A percentile compares a stretch with the other conserved stretches of the same genome.
Evolutionary conservation across 208 protist genomes (phyloP).

Genomic region (Phytomonas sp.): DNA sequence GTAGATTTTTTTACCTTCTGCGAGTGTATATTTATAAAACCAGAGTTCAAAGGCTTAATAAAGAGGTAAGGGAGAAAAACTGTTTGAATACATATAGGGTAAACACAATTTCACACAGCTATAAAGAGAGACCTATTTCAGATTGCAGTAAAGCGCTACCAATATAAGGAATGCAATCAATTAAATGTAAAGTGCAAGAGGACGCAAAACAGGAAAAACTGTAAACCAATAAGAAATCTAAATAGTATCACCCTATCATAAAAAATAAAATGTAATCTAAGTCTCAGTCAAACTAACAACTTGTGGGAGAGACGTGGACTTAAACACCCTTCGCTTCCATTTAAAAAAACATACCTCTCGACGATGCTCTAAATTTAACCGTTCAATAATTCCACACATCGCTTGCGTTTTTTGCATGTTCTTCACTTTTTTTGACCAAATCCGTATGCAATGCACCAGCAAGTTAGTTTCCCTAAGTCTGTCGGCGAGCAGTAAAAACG

Average conservation of each 20-base stretch:
- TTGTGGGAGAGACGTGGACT: conserved; percentile 1
- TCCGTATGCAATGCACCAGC: conserved; percentile 49
- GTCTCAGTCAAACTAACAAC: background rate
- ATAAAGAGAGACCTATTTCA: background rate
- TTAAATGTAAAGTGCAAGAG: background rate
- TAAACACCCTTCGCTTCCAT: conserved; percentile 33
- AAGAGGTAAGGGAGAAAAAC: background rate
- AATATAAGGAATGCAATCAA: background rate
- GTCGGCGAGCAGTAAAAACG: conserved; percentile 38
- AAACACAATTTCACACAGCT: background rate
- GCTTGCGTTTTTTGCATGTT: conserved; percentile 18
- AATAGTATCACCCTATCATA: background rate
- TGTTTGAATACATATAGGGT: background rate
- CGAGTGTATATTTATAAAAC: background rate
- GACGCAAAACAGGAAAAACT: conserved; percentile 12
- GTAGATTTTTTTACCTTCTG: background rate
- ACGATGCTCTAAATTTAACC: conserved; percentile 38
- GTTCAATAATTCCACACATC: conserved; percentile 30
- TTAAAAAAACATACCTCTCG: conserved; percentile 25
- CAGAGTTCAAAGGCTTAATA: background rate
- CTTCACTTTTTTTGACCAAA: conserved; percentile 35
- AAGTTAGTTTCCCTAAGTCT: conserved; percentile 59
- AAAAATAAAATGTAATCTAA: background rate
- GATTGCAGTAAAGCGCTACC: background rate
- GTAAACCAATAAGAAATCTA: background rate